Evolutionary conservation across 768 basidiomycete species (phyloP).

Genomic region (Nidula microcarpa): DNA sequence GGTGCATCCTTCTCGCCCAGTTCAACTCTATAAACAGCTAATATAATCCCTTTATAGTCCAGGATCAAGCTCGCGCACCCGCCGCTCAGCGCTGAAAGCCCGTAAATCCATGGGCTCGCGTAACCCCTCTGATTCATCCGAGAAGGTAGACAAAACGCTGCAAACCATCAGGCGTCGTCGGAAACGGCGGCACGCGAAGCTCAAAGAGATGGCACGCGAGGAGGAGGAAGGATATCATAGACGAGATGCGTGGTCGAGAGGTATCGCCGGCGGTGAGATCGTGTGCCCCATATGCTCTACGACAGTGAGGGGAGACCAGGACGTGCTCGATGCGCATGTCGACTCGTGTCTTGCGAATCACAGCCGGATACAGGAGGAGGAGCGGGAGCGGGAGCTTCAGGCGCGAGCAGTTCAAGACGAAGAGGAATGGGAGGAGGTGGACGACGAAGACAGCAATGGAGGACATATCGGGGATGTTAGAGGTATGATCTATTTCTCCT

Average conservation of each 20-base stretch:
- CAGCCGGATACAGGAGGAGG: slow-evolving; percentile 37
- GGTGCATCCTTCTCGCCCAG: slow-evolving; percentile 32
- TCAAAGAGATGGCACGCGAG: slow-evolving; percentile 66
- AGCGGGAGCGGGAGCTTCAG: slow-evolving; percentile 31
- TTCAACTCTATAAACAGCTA: neutral
- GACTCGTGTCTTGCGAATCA: slow-evolving; percentile 72
- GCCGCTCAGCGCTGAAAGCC: slow-evolving; percentile 34
- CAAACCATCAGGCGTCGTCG: slow-evolving; percentile 64
- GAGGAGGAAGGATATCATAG: slow-evolving; percentile 41
- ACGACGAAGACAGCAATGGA: slow-evolving; percentile 22
- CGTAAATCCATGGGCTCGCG: slow-evolving; percentile 31
- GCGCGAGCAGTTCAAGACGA: slow-evolving; percentile 20
- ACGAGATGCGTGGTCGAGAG: slow-evolving; percentile 23
- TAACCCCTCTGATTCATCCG: slow-evolving; percentile 20
- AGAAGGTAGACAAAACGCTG: slow-evolving; percentile 50
- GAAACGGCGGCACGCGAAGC: slow-evolving; percentile 61
- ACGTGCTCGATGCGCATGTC: slow-evolving; percentile 78
- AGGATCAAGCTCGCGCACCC: slow-evolving; percentile 30
- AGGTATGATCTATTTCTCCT: slow-evolving; percentile 22
- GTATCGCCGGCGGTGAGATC: slow-evolving; percentile 34
- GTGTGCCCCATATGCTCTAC: slow-evolving; percentile 71
- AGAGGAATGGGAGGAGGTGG: slow-evolving; percentile 23
- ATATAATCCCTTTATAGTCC: slow-evolving; percentile 16
- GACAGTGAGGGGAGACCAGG: slow-evolving; percentile 59
- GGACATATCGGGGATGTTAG: slow-evolving; percentile 46